Base-by-base conservation (phyloP, 23 red algal species). In the Pyropia haitanensis region DNA sequence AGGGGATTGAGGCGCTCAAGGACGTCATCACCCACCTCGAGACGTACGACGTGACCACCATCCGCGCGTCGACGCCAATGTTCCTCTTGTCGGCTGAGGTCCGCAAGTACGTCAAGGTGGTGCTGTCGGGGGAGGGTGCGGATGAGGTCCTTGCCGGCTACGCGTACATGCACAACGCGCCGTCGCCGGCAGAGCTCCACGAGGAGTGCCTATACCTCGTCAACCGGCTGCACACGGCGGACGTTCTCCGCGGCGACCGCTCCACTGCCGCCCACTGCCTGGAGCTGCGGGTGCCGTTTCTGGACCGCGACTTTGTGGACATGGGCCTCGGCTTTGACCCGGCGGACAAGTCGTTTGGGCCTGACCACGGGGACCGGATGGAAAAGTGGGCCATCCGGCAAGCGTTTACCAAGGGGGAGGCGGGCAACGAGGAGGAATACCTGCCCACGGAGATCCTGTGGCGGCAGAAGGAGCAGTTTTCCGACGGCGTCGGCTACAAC, bases 81-180 rank as follows among this genome's bases (percentile, higher is more conserved):
- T 83, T 77, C 59, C 60, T 98, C 44, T 71, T 85, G 21, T 74
- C 72, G 21, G 73, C 77, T 61, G 53, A 90, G 46, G 71, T 69
- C 28, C 74, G 76, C 30, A 54, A 91, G 64, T 83, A 91, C 63
- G 94, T 98, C 53, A 98, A 98, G 76, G 87, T 98, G 27, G 86
- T 98, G 14, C 62, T 98, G 49, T 80, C 78, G 17, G 94, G 94
- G 29, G 94, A 98, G 71, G 94, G 94, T 14, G 85, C 94, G 19
- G 94, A 98, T 60, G 94, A 98, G 55, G 71, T 98, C 4, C 80
- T 90, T 25, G 85, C 79, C 66, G 94, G 94, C 53, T 98, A 98
- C 68, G 62, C 91, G 18, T 98, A 98, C 52, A 91, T 98, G 63
- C 90, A 95, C 63, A 91, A 81, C 51, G 87, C 67, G n/a, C 79